Evolutionary conservation across 306 rosid genomes (phyloP).

Genomic region (Echinosophora koreensis): DNA sequence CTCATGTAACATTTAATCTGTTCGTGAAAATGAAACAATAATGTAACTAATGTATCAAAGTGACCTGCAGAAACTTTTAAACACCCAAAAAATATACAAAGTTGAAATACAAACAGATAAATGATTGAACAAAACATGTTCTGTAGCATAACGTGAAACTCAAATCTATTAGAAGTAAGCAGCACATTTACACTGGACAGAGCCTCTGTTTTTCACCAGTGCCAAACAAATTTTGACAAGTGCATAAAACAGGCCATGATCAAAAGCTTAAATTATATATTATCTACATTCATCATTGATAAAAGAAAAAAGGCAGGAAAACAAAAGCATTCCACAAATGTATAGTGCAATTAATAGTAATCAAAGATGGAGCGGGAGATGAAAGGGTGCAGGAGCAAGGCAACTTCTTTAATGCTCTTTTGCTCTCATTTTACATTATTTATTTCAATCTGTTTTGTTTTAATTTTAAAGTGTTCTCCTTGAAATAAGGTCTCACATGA

Average conservation of each 20-base stretch:
- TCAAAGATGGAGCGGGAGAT: slow-evolving; percentile 1
- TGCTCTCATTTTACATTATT: background rate
- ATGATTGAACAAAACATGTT: background rate
- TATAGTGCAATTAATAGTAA: background rate
- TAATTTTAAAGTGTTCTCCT: background rate
- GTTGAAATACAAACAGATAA: background rate
- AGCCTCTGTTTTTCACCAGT: background rate
- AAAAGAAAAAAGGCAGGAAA: background rate
- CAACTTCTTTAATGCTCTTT: background rate
- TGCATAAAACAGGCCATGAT: background rate
- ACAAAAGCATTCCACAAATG: background rate
- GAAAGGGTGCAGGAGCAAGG: background rate
- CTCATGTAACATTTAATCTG: slow-evolving; percentile 96
- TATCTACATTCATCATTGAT: background rate
- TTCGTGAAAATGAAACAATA: slow-evolving; percentile 30
- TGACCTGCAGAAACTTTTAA: slow-evolving; percentile 22
- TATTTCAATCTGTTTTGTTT: too few species aligned
- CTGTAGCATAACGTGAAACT: background rate
- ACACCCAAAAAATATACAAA: background rate
- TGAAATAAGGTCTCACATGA: background rate
- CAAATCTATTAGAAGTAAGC: background rate
- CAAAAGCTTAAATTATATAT: background rate
- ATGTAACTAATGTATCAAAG: slow-evolving; percentile 24
- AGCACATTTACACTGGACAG: background rate
- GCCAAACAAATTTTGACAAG: background rate